A percentile compares a stretch with the other conserved stretches of the same genome.
Conservation (phyloP, 164 flowering plant genomes). For the Nelumbo lutea region DNA sequence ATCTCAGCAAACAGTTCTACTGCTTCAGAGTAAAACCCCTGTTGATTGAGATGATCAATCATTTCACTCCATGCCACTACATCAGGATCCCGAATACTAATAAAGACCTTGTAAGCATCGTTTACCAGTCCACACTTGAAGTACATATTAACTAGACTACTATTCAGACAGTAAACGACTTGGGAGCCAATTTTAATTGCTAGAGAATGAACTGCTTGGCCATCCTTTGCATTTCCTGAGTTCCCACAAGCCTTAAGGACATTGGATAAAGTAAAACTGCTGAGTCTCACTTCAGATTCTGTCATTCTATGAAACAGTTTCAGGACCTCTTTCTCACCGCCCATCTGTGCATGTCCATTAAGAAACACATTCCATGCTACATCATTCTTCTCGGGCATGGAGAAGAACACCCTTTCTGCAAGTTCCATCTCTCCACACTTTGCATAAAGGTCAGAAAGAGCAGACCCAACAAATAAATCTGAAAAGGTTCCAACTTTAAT, state of each 20-base stretch:
- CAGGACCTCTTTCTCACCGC: constrained; percentile 29
- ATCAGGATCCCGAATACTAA: constrained; percentile 35
- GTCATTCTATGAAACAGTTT: constrained; percentile 30
- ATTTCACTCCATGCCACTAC: constrained; percentile 48
- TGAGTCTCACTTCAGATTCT: constrained; percentile 31
- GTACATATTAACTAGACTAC: constrained; percentile 53
- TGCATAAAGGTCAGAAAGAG: constrained; percentile 52
- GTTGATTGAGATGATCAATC: constrained; percentile 42
- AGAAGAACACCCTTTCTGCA: constrained; percentile 32
- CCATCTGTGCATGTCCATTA: constrained; percentile 40
- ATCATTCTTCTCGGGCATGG: constrained; percentile 34
- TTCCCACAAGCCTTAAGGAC: constrained; percentile 41
- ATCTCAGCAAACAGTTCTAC: constrained; percentile 26
- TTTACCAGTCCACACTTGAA: constrained; percentile 42
- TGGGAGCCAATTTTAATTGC: constrained; percentile 35
- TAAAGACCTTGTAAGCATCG: constrained; percentile 41
- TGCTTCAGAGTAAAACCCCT: constrained; percentile 30
- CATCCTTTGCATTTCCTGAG: constrained; percentile 23
- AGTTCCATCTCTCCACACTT: constrained; percentile 41
- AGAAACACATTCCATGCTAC: constrained; percentile 54
- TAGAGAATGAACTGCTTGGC: constrained; percentile 36
- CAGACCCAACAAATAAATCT: constrained; percentile 50
- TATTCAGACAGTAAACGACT: constrained; percentile 28
- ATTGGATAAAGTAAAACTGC: constrained; percentile 40
- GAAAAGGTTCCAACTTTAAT: constrained; percentile 31